Conservation (phyloP, 805 yeast genomes). For the Wickerhamiella occidentalis region DNA sequence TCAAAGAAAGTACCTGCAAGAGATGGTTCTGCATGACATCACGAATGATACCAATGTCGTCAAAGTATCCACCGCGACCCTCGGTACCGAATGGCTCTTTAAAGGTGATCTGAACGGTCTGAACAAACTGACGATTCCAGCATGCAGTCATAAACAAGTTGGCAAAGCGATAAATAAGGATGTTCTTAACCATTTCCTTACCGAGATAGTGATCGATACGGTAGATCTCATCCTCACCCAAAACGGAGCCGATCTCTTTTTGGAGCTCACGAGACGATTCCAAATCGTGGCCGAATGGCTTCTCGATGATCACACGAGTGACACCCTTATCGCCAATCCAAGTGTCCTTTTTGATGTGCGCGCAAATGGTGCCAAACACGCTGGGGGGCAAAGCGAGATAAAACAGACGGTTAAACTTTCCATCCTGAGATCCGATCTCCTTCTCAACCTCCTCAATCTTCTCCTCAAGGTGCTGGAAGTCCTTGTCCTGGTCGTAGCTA, state of each 20-base stretch:
- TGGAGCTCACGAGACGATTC: slow-evolving; percentile 68
- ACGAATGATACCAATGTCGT: slow-evolving; percentile 85
- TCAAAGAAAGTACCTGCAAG: slow-evolving; percentile 77
- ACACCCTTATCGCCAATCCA: slow-evolving; percentile 54
- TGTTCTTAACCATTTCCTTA: slow-evolving; percentile 94
- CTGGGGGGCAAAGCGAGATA: slow-evolving; percentile 94
- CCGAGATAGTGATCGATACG: slow-evolving; percentile 97
- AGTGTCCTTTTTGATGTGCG: slow-evolving; percentile 52
- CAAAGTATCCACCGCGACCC: slow-evolving; percentile 98
- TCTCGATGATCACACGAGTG: slow-evolving; percentile 81
- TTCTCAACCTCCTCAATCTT: slow-evolving; percentile 51
- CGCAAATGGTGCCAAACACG: slow-evolving; percentile 70
- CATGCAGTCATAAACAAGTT: slow-evolving; percentile 77
- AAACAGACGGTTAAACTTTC: slow-evolving; percentile 62
- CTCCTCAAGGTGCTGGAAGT: slow-evolving; percentile 47
- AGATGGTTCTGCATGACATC: slow-evolving; percentile 98
- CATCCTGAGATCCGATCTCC: slow-evolving; percentile 18
- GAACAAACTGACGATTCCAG: slow-evolving; percentile 74
- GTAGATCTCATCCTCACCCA: slow-evolving; percentile 81
- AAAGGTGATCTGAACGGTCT: slow-evolving; percentile 76
- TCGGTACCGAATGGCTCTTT: slow-evolving; percentile 99
- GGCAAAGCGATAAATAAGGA: slow-evolving; percentile 79
- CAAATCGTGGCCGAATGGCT: slow-evolving; percentile 94
- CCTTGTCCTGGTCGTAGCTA: slow-evolving; percentile 67
- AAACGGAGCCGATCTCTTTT: slow-evolving; percentile 64